Conservation (phyloP, 129 eudicot species). For the Flaveria brownii region DNA sequence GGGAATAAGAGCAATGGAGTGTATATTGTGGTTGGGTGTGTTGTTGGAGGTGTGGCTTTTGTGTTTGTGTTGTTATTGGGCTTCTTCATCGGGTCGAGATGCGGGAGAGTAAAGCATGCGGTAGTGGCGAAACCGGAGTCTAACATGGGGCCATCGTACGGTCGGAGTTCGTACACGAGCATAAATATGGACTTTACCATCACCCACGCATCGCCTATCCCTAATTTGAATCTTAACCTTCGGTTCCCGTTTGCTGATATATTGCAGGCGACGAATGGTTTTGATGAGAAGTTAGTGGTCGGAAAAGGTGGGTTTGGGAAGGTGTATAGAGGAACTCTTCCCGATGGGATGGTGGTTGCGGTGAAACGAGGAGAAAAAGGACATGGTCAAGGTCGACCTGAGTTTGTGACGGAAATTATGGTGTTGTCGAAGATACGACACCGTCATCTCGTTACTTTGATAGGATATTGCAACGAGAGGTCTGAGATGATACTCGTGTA, state of each 20-base stretch:
- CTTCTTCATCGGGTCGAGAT: constrained; percentile 24
- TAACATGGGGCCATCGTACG: constrained; percentile 26
- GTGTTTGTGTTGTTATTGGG: constrained; percentile 35
- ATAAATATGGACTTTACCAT: constrained; percentile 32
- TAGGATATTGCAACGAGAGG: constrained; percentile 69
- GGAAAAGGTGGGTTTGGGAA: constrained; percentile 78
- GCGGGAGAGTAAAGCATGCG: constrained; percentile 31
- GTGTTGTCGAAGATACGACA: constrained; percentile 54
- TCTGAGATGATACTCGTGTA: constrained; percentile 68
- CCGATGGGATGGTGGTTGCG: constrained; percentile 52
- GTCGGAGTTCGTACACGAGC: constrained; percentile 41
- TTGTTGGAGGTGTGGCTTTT: constrained; percentile 36
- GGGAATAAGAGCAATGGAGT: not conserved
- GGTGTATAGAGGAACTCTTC: constrained; percentile 59
- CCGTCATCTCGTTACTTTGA: constrained; percentile 58
- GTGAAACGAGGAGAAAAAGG: constrained; percentile 56
- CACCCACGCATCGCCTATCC: constrained; percentile 36
- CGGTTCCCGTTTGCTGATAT: constrained; percentile 50
- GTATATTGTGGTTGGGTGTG: constrained; percentile 37
- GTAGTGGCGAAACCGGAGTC: constrained; percentile 23
- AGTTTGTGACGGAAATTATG: constrained; percentile 62
- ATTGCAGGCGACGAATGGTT: constrained; percentile 44
- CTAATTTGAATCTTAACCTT: constrained; percentile 43
- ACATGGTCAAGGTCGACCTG: constrained; percentile 56
- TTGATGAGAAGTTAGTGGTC: constrained; percentile 43